Conservation (phyloP, 345 rosid species). For the Fremontodendron californicum region DNA sequence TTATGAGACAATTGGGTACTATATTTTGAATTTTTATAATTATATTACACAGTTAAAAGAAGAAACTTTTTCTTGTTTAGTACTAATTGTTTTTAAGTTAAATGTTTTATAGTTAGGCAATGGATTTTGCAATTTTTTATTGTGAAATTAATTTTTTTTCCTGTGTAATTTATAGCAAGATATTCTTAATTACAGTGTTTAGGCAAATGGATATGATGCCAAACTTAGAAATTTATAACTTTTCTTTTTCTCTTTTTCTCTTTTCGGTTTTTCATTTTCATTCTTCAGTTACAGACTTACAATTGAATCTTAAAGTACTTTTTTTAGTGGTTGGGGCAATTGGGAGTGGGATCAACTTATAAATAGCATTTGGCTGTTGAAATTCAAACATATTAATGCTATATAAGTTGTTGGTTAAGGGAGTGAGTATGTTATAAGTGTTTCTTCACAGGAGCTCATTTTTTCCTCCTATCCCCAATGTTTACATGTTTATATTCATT, state of each 20-base stretch:
- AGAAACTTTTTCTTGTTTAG: background rate
- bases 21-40: background rate
- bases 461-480: background rate
- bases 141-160: background rate
- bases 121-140: background rate
- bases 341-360: background rate
- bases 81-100: background rate
- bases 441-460: background rate
- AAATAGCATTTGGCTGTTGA: background rate
- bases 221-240: background rate
- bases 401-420: background rate
- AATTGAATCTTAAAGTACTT: background rate
- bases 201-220: background rate
- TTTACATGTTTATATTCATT: background rate
- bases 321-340: background rate
- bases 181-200: background rate
- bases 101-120: background rate
- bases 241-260: background rate
- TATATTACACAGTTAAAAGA: background rate
- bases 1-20: constrained; percentile 78
- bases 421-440: background rate
- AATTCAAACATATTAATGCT: background rate
- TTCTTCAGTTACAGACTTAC: background rate
- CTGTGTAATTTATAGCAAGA: background rate
- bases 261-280: background rate